Base-by-base conservation (phyloP, 768 basidiomycete genomes). In the Tylopilus balloui region DNA sequence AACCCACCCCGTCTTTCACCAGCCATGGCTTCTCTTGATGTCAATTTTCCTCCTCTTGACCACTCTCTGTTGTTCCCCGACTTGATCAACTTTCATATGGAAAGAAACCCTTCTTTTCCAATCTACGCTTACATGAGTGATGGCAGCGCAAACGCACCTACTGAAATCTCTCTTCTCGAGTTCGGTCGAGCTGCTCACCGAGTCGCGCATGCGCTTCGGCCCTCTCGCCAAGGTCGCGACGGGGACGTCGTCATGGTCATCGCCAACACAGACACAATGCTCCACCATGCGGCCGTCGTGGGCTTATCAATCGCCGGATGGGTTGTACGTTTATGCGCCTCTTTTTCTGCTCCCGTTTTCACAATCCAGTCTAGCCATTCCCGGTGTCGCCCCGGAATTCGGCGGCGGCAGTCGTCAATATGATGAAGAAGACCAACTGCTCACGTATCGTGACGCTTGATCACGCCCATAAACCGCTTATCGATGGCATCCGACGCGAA, bases 301-400 rank as follows among this genome's bases (percentile, higher is more conserved):
- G 73, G 73, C 7, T 64, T 76, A 37, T 60, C 73, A 2, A 58
- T 71, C 9, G 73, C 75, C 6, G 75, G 73, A 17, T 69, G 65
- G 49, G 44, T 65, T 0, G 67, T 68, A 47, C 25, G 62, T 53
- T 0, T 62, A 69, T 35, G 50, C 57, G 3, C 2, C 63, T 23
- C 45, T 67, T 17, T 70, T 64, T 45, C 14, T 24, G 3, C 14
- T 13, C 10, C 53, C 63, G 1, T 53, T 67, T 55, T 70, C 17
- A 55, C 63, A 7, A 34, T 32, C 13, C 13, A 8, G 5, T 45
- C 12, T 34, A 62, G 65, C 54, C 64, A n/a, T 75, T 77, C 39
- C 66, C 62, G 9, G 62, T 70, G 15, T 73, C 71, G 0, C 60
- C 71, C 1, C 55, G 73, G 48, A 78, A 76, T 57, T 75, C 76